Conservation (phyloP, 2,329 filamentous ascomycete genomes). For the Trichoderma polysporum region DNA sequence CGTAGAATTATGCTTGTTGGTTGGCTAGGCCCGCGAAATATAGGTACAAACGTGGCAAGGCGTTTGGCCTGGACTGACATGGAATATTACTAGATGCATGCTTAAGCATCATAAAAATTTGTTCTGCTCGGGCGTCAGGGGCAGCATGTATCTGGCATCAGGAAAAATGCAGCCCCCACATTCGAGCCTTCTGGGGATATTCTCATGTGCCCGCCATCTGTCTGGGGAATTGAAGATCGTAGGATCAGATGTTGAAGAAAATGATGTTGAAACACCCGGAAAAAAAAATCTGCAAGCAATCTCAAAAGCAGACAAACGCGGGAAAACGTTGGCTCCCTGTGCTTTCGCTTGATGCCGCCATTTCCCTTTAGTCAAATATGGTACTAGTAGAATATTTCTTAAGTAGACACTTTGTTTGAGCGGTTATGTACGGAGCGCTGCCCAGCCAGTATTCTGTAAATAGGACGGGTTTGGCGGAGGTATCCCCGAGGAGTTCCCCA, state of each 20-base stretch:
- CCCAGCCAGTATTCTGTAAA: not conserved
- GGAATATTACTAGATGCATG: constrained; percentile 8
- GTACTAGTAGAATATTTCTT: not conserved
- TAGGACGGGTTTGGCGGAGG: not conserved
- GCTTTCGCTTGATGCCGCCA: not conserved
- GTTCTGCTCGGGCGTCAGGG: not conserved
- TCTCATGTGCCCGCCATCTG: not conserved
- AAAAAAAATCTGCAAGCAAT: not conserved
- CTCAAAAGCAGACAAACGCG: not conserved
- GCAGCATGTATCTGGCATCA: not conserved
- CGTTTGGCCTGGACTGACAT: not conserved
- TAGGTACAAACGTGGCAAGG: constrained; percentile 13
- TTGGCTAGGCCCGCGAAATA: constrained; percentile 4
- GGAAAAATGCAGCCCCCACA: not conserved
- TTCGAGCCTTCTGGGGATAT: not conserved
- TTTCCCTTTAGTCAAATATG: not conserved
- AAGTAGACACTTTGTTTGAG: not conserved
- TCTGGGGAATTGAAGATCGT: constrained; percentile 1
- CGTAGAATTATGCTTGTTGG: not conserved
- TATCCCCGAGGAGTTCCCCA: constrained; percentile 2
- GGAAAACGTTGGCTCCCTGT: not conserved
- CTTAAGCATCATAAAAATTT: not conserved
- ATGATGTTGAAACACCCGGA: not conserved
- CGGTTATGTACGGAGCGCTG: not conserved
- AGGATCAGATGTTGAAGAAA: not conserved